Base-by-base conservation (phyloP, 2,329 filamentous ascomycete genomes). In the Cladosporium sp. region DNA sequence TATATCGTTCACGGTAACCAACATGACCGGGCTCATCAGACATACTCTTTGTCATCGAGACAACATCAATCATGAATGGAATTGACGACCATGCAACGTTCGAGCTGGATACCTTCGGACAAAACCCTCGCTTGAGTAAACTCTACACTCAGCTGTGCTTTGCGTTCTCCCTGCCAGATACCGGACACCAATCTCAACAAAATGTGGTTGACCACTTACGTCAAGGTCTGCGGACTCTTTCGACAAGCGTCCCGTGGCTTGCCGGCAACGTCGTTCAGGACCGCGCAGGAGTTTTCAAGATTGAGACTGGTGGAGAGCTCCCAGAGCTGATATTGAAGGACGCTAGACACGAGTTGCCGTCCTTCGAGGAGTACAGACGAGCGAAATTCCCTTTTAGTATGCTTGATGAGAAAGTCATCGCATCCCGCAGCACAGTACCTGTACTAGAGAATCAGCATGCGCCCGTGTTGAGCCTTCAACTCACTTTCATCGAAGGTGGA, bases 401-500 rank as follows among this genome's bases (percentile, higher is more conserved):
- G 50, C 22, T 61, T 9, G 55, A 61, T 28, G 59, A 61, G n/a
- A 19, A 38, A 6, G 7, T 55, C 14, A 40, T 61, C 28, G 59
- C 59, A 8, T 40, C 59, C 9, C 22, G 55, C 22, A 40, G 49
- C 7, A 61, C 59, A 11, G 19, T 61, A 11, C 39, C 50, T 12
- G 14, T 2, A 43, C 17, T 6, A 9, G 17, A 20, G 5, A 40
- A 55, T 17, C 8, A 50, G 14, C 11, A 50, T 2, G 54, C 50
- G 14, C 61, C 60, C 11, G 58, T 63, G 8, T 43, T 63, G 14
- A 34, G 47, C 6, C 12, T 63, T n/a, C 60, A 63, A 34, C 49
- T 52, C 15, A 63, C 61, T 37, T 58, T 60, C 14, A 25, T 63
- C 11, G 36, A n/a, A n/a, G 61, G 61, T 12, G 61, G 61, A n/a